A percentile compares a stretch with the other conserved stretches of the same genome.
These are phyloP conservation scores for Fusarium sp. DNA, from an alignment of 2,329 filamentous ascomycete genomes.

Conservation along the genomic window DNA sequence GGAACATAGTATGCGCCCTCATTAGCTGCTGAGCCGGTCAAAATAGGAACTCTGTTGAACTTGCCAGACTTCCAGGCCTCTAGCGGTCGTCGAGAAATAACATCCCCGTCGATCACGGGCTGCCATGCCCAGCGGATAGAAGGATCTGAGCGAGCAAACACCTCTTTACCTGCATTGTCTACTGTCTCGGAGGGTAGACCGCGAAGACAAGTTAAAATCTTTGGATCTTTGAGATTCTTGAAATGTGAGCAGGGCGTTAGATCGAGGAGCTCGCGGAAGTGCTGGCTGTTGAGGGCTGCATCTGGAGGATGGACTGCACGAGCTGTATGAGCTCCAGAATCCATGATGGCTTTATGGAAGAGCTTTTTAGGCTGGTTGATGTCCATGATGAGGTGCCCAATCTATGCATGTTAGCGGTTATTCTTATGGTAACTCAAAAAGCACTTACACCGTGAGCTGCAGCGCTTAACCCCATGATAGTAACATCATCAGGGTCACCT, in stretches of 20 bases:
- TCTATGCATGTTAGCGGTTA: conserved; percentile 26
- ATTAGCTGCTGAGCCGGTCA: conserved; percentile 50
- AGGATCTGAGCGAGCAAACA: conserved; percentile 48
- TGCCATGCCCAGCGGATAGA: conserved; percentile 53
- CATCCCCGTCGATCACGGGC: conserved; percentile 49
- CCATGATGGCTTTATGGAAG: conserved; percentile 53
- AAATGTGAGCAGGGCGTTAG: conserved; percentile 48
- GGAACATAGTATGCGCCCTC: conserved; percentile 52
- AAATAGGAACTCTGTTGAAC: conserved; percentile 51
- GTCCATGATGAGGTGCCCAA: conserved; percentile 53
- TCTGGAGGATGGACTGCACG: conserved; percentile 48
- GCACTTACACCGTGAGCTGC: conserved; percentile 52
- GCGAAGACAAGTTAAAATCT: conserved; percentile 48
- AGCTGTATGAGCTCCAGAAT: conserved; percentile 51
- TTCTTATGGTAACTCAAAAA: fast-evolving
- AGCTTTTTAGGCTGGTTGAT: conserved; percentile 51
- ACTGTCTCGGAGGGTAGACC: conserved; percentile 45
- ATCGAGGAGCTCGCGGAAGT: conserved; percentile 50
- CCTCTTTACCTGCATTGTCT: conserved; percentile 47
- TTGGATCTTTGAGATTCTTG: conserved; percentile 44
- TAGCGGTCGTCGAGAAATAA: conserved; percentile 50
- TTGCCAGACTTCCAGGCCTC: conserved; percentile 53
- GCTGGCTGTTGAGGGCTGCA: conserved; percentile 47
- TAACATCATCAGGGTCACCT: conserved; percentile 62
- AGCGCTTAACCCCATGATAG: conserved; percentile 61